Conservation (phyloP, 2,329 filamentous ascomycete species). For the Tympanopsis confertula region DNA sequence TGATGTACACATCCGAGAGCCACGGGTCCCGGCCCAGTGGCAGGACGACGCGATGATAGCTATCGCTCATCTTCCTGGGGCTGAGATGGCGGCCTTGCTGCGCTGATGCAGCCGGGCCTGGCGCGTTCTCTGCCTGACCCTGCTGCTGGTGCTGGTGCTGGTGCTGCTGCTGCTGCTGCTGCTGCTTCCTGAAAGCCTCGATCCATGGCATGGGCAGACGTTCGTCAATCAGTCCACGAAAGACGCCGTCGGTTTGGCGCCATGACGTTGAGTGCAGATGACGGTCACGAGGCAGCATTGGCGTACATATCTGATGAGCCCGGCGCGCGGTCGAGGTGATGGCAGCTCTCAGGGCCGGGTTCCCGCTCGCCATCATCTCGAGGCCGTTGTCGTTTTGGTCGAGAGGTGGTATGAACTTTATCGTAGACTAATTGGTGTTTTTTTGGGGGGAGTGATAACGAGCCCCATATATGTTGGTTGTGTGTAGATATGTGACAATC, state of each 20-base stretch:
- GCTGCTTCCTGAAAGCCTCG: slow-evolving; percentile 48
- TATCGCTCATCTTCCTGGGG: slow-evolving; percentile 61
- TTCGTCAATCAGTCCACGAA: slow-evolving; percentile 20
- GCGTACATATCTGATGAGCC: too few species aligned
- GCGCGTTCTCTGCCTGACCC: slow-evolving; percentile 14
- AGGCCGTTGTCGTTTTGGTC: too few species aligned
- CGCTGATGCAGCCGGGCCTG: slow-evolving; percentile 10
- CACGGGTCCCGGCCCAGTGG: slow-evolving; percentile 65
- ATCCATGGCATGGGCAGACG: slow-evolving; percentile 48
- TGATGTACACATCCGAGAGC: slow-evolving; percentile 68
- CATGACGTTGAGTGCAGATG: slow-evolving; percentile 11
- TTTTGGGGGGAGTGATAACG: too few species aligned
- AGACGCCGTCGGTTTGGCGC: slow-evolving; percentile 21
- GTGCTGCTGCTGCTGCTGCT: slow-evolving; percentile 16
- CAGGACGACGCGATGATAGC: slow-evolving; percentile 57
- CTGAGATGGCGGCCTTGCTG: slow-evolving; percentile 38
- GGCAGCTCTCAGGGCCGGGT: too few species aligned
- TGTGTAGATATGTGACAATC: too few species aligned
- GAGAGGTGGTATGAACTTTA: too few species aligned
- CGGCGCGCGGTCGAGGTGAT: too few species aligned
- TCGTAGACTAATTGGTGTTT: too few species aligned
- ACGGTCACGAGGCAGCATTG: too few species aligned
- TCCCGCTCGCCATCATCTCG: too few species aligned
- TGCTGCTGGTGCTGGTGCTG: too few species aligned
- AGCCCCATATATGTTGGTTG: too few species aligned